Evolutionary conservation across 129 eudicot genomes (phyloP).

Genomic region (Dittrichia graveolens): DNA sequence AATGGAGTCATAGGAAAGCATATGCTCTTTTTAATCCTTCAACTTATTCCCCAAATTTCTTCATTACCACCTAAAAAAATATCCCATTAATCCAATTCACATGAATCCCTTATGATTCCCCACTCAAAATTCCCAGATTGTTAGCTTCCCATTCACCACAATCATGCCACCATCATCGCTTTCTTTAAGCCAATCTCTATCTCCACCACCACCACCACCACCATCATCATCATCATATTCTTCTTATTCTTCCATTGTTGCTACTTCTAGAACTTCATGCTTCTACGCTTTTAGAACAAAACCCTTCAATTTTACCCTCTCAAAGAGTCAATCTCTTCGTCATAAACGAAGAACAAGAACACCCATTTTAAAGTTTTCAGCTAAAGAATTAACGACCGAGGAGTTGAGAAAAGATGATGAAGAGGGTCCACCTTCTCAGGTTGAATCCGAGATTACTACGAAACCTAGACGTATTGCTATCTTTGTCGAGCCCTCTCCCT

Average conservation of each 20-base stretch:
- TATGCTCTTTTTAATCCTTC: conserved; percentile 24
- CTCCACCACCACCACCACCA: conserved; percentile 25
- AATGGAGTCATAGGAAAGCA: conserved; percentile 12
- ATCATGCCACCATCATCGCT: conserved; percentile 53
- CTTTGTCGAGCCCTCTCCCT: conserved; percentile 99
- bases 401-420: conserved; percentile 59
- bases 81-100: conserved; percentile 22
- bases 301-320: conserved; percentile 36
- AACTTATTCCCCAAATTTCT: background rate
- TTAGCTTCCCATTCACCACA: conserved; percentile 12
- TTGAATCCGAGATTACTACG: conserved; percentile 54
- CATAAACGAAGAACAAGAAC: conserved; percentile 15
- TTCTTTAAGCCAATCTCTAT: conserved; percentile 52
- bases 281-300: conserved; percentile 35
- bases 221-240: conserved; percentile 29
- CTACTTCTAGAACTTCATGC: conserved; percentile 29
- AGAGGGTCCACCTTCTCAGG: conserved; percentile 51
- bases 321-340: conserved; percentile 31
- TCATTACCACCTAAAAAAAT: conserved; percentile 19
- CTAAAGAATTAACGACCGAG: conserved; percentile 37
- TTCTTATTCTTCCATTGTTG: conserved; percentile 23
- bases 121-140: conserved; percentile 10
- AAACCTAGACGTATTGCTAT: conserved; percentile 91
- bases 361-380: conserved; percentile 28
- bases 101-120: conserved; percentile 19